phyloP scores from a whole-genome alignment of 108 stramenopile species.

The Nitzschia sp. region DNA sequence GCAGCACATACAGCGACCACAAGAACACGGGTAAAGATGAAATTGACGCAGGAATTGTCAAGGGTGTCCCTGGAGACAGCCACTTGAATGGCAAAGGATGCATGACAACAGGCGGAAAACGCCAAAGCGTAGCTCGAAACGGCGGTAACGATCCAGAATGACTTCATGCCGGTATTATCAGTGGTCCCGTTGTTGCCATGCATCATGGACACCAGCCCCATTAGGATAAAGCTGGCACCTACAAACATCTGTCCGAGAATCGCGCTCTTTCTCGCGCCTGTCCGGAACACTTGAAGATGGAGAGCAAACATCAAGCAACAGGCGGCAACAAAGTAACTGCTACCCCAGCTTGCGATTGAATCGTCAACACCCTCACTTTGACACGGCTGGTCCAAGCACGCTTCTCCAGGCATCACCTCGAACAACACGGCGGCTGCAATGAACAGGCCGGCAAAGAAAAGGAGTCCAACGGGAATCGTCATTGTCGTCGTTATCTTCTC shows the following conservation, averaged over 20 bases:
- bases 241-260: constrained; percentile 19
- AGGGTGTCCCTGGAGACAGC: not conserved
- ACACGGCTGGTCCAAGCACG: constrained; percentile 1
- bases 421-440: not conserved
- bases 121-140: constrained; percentile 13
- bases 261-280: constrained; percentile 5
- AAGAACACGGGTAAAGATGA: not conserved
- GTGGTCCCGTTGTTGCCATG: constrained; percentile 15
- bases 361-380: constrained; percentile 29
- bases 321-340: constrained; percentile 20
- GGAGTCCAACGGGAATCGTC: not conserved
- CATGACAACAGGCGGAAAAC: constrained; percentile 3
- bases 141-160: constrained; percentile 5
- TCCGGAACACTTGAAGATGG: constrained; percentile 8
- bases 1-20: not conserved
- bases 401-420: not conserved
- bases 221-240: constrained; percentile 8
- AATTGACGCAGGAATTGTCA: not conserved
- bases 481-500: too few species aligned
- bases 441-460: not conserved
- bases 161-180: constrained; percentile 17
- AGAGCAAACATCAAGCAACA: constrained; percentile 11
- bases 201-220: constrained; percentile 10
- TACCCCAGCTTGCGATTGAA: constrained; percentile 16
- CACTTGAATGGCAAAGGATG: constrained; percentile 15